A percentile compares a stretch with the other conserved stretches of the same genome.
These are phyloP conservation scores for Persicaria tinctoria DNA, from an alignment of 148 eudicot species.

Conservation along the genomic window DNA sequence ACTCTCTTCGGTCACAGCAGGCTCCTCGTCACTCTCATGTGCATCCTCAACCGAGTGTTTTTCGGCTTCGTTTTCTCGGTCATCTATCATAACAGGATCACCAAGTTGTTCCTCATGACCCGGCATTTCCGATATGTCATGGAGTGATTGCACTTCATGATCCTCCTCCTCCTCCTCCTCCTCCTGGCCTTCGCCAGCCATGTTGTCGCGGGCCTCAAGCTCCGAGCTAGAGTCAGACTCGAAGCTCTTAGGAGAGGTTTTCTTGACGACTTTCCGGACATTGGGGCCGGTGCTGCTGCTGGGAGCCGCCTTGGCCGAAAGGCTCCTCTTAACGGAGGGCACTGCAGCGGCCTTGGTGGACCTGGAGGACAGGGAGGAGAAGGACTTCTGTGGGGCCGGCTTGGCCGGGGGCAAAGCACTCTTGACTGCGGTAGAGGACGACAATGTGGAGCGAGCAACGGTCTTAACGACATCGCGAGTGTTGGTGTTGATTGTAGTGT, in stretches of 20 bases:
- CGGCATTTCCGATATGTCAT: slow-evolving; percentile 43
- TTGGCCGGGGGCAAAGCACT: not conserved
- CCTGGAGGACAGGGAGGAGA: not conserved
- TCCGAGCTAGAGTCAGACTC: slow-evolving; percentile 21
- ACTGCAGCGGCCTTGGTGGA: not conserved
- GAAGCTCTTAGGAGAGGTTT: slow-evolving; percentile 28
- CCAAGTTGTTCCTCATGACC: slow-evolving; percentile 17
- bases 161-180: slow-evolving; percentile 19
- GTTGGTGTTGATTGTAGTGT: not conserved
- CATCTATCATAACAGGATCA: slow-evolving; percentile 22
- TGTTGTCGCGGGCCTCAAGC: slow-evolving; percentile 1
- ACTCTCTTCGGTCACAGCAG: not conserved
- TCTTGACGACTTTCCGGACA: not conserved
- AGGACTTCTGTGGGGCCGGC: not conserved
- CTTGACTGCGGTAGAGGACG: not conserved
- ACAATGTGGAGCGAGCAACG: not conserved
- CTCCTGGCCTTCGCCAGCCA: slow-evolving; percentile 14
- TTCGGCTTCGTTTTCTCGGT: not conserved
- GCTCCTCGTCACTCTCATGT: not conserved
- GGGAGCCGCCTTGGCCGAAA: not conserved
- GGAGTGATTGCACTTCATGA: slow-evolving; percentile 26
- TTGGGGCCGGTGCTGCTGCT: not conserved
- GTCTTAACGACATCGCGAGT: not conserved
- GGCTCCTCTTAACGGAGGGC: not conserved
- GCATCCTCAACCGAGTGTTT: slow-evolving; percentile 2